Base-by-base conservation (phyloP, 2,329 filamentous ascomycete genomes). In the Pseudogymnoascus sp. region DNA sequence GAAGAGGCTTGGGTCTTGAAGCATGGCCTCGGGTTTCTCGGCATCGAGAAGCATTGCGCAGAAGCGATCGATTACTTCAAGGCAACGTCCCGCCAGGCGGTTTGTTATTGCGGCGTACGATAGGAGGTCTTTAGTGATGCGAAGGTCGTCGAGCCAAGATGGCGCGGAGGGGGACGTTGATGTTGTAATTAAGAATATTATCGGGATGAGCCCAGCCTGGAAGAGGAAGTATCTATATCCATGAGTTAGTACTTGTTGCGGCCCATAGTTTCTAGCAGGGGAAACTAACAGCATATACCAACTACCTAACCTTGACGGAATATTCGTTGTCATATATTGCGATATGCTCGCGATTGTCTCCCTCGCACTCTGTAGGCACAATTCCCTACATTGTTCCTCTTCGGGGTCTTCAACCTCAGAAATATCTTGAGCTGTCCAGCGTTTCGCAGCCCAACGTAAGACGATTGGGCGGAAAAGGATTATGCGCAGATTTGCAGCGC, bases 401-500 rank as follows among this genome's bases (percentile, higher is more conserved):
- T 71, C 70, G 8, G 71, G 69, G 30, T 75, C 71, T 61, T 73
- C 71, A n/a, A 62, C 64, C 39, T 70, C 66, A 47, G 64, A 59
- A 53, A 70, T 70, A 72, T 64, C 71, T 66, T 63, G 70, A 68
- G 33, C 71, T 18, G 60, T 59, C 57, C 30, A 57, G 37, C 53
- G 43, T 35, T 50, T 62, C 3, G 61, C 70, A 18, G 74, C 72
- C 74, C 74, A 75, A 22, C 73, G 73, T 20, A 76, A 70, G 3
- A 78, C 66, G 37, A 77, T 72, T 2, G 75, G 75, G 15, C 75
- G 71, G 57, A 76, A 76, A 20, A 77, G 71, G 18, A 78, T 70
- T 57, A 77, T 76, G 4, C 74, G 70, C 58, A 78, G 63, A 50
- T 77, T 76, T 70, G 75, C 75, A 60, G 73, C 71, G 43, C 76